A percentile compares a stretch with the other conserved stretches of the same genome.
phyloP scores from a whole-genome alignment of 1,284 basidiomycete genomes.

The Trichosporon faecale region DNA sequence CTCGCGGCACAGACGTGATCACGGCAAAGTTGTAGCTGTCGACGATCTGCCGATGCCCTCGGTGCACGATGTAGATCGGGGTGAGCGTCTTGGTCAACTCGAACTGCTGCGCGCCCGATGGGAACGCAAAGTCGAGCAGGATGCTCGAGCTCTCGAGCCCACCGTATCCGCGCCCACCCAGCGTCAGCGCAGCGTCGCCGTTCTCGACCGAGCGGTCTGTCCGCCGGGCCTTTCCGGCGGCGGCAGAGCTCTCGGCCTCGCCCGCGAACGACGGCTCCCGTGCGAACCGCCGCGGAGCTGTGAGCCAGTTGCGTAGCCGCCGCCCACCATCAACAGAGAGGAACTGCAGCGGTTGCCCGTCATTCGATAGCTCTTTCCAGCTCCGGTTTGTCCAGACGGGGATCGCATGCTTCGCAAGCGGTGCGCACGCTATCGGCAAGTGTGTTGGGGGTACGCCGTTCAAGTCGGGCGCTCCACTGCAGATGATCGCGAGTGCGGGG shows the following conservation, averaged over 20 bases:
- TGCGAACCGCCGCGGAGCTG: background rate
- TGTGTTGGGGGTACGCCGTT: constrained; percentile 30
- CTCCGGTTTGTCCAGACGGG: constrained; percentile 39
- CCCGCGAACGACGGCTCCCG: background rate
- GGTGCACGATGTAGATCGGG: constrained; percentile 27
- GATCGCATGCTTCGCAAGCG: constrained; percentile 9
- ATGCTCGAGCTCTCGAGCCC: constrained; percentile 17
- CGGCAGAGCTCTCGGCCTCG: background rate
- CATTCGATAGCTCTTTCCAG: constrained; percentile 32
- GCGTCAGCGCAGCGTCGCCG: constrained; percentile 19
- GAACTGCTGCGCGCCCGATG: constrained; percentile 25
- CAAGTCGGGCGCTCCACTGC: background rate
- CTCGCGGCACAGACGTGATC: constrained; percentile 37
- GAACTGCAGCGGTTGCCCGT: constrained; percentile 32
- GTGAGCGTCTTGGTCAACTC: constrained; percentile 39
- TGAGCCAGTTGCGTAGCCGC: constrained; percentile 39
- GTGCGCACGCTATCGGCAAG: background rate
- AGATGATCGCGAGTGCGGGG: constrained; percentile 40
- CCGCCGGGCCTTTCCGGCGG: background rate
- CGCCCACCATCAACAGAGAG: constrained; percentile 34
- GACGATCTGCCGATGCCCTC: constrained; percentile 12
- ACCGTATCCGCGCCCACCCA: background rate
- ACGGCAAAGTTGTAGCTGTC: constrained; percentile 34
- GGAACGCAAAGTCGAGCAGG: constrained; percentile 29
- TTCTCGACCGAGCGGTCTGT: constrained; percentile 13